These are phyloP conservation scores for Globisporangium uncinulatum DNA, from an alignment of 352 stramenopile species.

Conservation along the genomic window DNA sequence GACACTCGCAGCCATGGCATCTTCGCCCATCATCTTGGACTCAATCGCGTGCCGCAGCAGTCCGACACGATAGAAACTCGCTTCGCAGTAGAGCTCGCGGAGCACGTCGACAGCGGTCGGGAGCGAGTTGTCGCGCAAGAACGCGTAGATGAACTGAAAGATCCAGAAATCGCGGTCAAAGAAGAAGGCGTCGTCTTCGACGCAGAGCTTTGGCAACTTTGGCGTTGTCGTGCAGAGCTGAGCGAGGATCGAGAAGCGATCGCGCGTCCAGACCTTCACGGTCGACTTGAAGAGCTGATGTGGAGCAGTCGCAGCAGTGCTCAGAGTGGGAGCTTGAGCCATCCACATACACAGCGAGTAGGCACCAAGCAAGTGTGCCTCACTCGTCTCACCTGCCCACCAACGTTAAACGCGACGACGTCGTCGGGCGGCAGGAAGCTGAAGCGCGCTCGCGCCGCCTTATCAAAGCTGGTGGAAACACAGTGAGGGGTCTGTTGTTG, in stretches of 20 bases:
- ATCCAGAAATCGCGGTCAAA: slow-evolving; percentile 72
- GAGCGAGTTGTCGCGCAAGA: slow-evolving; percentile 59
- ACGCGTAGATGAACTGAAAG: slow-evolving; percentile 67
- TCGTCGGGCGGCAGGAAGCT: slow-evolving; percentile 41
- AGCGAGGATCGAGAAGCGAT: slow-evolving; percentile 78
- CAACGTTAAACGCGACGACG: slow-evolving; percentile 68
- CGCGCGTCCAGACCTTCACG: slow-evolving; percentile 63
- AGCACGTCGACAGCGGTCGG: slow-evolving; percentile 49
- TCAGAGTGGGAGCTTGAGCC: background rate
- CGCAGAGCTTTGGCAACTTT: slow-evolving; percentile 43
- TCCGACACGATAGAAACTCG: slow-evolving; percentile 69
- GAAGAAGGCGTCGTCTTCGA: slow-evolving; percentile 56
- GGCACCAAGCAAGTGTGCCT: background rate
- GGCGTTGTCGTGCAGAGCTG: slow-evolving; percentile 65
- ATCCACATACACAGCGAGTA: too few species aligned
- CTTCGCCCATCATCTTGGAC: slow-evolving; percentile 63
- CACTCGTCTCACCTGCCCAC: slow-evolving; percentile 29
- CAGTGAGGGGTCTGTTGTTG: too few species aligned
- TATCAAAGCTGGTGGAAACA: slow-evolving; percentile 43
- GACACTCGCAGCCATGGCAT: slow-evolving; percentile 28
- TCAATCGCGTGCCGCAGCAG: slow-evolving; percentile 74
- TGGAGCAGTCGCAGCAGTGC: background rate
- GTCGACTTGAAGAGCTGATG: slow-evolving; percentile 64
- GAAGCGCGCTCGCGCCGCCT: slow-evolving; percentile 42
- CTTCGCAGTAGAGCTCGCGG: slow-evolving; percentile 75